Conservation (phyloP, 257 asterid species). For the Apocynum venetum region DNA sequence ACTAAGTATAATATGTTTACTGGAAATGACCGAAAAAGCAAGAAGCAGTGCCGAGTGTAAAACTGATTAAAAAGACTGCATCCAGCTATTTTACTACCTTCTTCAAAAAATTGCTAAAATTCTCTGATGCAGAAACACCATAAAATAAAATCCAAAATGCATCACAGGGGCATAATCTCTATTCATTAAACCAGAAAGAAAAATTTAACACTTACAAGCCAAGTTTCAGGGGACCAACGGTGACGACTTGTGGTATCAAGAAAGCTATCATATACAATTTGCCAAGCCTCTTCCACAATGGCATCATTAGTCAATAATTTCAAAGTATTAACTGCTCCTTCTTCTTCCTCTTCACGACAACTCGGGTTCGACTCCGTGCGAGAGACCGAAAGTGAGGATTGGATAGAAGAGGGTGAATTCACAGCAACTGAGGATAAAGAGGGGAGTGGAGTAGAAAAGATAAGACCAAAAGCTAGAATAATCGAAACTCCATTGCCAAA, state of each 20-base stretch:
- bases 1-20: not conserved
- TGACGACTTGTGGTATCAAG: constrained; percentile 56
- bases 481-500: constrained; percentile 40
- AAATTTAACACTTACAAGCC: constrained; percentile 49
- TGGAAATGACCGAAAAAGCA: not conserved
- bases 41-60: not conserved
- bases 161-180: not conserved
- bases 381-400: constrained; percentile 11
- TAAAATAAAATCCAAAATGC: not conserved
- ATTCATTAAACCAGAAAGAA: not conserved
- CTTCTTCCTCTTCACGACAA: constrained; percentile 56
- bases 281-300: constrained; percentile 93
- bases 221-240: constrained; percentile 75
- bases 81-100: not conserved
- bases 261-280: constrained; percentile 78
- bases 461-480: constrained; percentile 57
- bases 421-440: constrained; percentile 22
- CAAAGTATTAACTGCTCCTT: constrained; percentile 20
- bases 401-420: constrained; percentile 1
- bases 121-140: not conserved
- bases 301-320: constrained; percentile 59
- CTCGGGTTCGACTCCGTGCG: constrained; percentile 17
- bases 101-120: not conserved
- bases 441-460: constrained; percentile 39
- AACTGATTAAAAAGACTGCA: not conserved